Conservation (phyloP, 345 rosid genomes). For the Cochlearia excelsa region DNA sequence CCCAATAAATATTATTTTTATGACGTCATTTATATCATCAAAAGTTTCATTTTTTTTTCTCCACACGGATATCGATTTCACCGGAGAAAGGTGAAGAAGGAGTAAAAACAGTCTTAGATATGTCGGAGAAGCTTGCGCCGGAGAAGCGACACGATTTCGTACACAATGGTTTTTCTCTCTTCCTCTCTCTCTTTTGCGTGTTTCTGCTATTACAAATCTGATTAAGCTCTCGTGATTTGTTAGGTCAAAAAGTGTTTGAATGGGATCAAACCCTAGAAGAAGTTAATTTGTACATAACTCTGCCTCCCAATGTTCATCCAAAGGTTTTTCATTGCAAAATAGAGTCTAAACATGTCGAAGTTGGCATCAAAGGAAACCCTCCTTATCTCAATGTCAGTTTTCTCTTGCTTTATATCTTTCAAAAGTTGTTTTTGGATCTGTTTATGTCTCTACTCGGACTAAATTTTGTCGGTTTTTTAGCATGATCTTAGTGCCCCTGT, state of each 20-base stretch:
- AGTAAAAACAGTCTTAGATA: constrained; percentile 9
- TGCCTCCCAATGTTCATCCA: constrained; percentile 64
- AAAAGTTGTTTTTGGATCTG: background rate
- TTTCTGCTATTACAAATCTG: background rate
- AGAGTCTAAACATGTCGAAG: constrained; percentile 75
- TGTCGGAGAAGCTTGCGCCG: constrained; percentile 44
- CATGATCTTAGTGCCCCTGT: constrained; percentile 71
- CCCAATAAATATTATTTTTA: too few species aligned
- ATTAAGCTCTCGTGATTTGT: background rate
- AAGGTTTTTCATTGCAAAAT: constrained; percentile 84
- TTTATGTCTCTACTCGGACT: background rate
- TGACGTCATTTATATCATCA: too few species aligned
- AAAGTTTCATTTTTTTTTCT: too few species aligned
- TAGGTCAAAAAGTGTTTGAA: constrained; percentile 77
- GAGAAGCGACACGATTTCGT: constrained; percentile 39
- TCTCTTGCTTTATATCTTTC: constrained; percentile 14
- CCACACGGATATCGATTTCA: constrained; percentile 7
- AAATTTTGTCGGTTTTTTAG: constrained; percentile 33
- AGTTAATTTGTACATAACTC: constrained; percentile 67
- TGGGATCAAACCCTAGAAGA: constrained; percentile 97
- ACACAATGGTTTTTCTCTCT: constrained; percentile 26
- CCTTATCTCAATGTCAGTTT: constrained; percentile 78
- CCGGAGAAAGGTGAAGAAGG: constrained; percentile 13
- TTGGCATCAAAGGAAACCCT: constrained; percentile 95
- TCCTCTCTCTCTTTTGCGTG: background rate